Conservation (phyloP, 495 filamentous ascomycete genomes). For the Penicillium antarcticum region DNA sequence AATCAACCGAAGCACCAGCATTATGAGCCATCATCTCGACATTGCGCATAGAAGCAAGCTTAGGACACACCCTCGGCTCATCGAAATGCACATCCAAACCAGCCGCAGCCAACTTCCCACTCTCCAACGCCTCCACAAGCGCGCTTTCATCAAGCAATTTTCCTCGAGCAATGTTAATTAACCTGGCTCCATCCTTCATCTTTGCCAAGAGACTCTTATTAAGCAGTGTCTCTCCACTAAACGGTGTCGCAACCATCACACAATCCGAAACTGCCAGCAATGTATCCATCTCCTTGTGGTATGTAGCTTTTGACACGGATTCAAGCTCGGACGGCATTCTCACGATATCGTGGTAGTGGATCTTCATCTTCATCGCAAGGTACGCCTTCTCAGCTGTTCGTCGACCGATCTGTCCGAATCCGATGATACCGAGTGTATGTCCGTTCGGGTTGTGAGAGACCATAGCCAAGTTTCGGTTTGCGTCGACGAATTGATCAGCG, state of each 20-base stretch:
- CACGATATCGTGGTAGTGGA: conserved; percentile 64
- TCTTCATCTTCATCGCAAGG: conserved; percentile 61
- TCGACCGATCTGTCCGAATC: conserved; percentile 67
- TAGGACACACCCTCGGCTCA: conserved; percentile 46
- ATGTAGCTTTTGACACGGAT: conserved; percentile 40
- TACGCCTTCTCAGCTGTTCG: conserved; percentile 61
- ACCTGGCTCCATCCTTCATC: conserved; percentile 55
- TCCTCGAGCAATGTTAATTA: conserved; percentile 74
- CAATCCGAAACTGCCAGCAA: conserved; percentile 60
- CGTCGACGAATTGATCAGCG: conserved; percentile 46
- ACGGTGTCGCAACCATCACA: conserved; percentile 65
- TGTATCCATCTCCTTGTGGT: conserved; percentile 45
- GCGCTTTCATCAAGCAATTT: conserved; percentile 68
- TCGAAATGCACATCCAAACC: conserved; percentile 68
- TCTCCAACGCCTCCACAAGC: conserved; percentile 59
- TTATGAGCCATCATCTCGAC: conserved; percentile 69
- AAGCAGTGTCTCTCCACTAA: conserved; percentile 56
- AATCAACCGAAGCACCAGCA: conserved; percentile 69
- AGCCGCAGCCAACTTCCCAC: conserved; percentile 47
- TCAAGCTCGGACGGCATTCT: conserved; percentile 45
- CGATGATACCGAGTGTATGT: conserved; percentile 57
- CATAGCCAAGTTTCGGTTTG: conserved; percentile 55
- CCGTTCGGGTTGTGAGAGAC: conserved; percentile 50
- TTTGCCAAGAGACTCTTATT: conserved; percentile 43
- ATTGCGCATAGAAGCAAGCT: conserved; percentile 47